Conservation (phyloP, 306 rosid species). For the Quercus alba region DNA sequence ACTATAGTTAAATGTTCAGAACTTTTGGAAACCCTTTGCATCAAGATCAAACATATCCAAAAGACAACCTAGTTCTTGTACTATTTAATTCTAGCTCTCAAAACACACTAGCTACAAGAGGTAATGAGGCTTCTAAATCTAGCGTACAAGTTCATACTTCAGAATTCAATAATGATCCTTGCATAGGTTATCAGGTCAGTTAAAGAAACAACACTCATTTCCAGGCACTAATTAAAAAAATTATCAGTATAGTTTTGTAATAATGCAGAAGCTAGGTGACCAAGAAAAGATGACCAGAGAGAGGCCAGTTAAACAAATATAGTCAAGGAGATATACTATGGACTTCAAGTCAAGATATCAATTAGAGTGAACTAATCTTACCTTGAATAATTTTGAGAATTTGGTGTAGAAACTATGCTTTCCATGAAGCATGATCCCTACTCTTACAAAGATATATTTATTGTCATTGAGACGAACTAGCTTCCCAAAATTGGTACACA, state of each 20-base stretch:
- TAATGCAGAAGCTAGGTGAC: neutral
- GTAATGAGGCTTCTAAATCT: neutral
- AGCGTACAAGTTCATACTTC: neutral
- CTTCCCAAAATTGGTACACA: conserved; percentile 31
- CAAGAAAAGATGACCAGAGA: neutral
- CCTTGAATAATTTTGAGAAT: conserved; percentile 59
- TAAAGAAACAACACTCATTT: neutral
- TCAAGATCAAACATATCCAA: too few relatives aligned
- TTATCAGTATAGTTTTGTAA: neutral
- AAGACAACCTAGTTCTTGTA: too few relatives aligned
- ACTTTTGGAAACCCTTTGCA: too few relatives aligned
- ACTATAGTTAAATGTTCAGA: too few relatives aligned
- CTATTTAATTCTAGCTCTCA: neutral
- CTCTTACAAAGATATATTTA: conserved; percentile 52
- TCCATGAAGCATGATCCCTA: conserved; percentile 86
- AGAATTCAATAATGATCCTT: neutral
- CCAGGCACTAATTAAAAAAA: neutral
- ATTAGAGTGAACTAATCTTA: conserved; percentile 14
- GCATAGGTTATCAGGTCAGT: neutral
- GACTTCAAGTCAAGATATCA: neutral
- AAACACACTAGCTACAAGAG: neutral
- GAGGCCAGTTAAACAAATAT: neutral
- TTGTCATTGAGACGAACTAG: conserved; percentile 18
- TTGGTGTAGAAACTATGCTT: conserved; percentile 72
- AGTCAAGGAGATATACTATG: conserved; percentile 1